These are phyloP conservation scores for Asparagopsis taxiformis DNA, from an alignment of 31 red algal genomes.

Conservation along the genomic window DNA sequence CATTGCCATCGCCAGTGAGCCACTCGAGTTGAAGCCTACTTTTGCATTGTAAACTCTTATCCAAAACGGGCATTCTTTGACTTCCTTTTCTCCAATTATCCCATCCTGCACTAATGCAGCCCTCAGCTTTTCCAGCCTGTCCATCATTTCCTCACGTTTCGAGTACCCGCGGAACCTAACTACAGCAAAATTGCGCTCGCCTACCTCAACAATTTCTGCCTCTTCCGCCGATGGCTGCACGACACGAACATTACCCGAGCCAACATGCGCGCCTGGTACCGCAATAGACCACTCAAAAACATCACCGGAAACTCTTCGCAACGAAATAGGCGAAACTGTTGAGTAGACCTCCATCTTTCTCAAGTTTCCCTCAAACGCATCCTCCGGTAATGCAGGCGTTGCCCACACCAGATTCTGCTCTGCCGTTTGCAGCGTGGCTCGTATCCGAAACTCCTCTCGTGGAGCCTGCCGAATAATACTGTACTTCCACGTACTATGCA, in stretches of 20 bases:
- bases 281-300: conserved; percentile 16
- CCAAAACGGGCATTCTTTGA: conserved; percentile 1
- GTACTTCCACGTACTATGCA: background rate
- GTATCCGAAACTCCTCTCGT: conserved; percentile 1
- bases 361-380: conserved; percentile 15
- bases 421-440: background rate
- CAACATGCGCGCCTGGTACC: conserved; percentile 15
- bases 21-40: conserved; percentile 19
- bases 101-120: conserved; percentile 10
- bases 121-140: conserved; percentile 1
- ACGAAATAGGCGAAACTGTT: conserved; percentile 6
- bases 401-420: conserved; percentile 6
- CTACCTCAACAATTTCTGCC: background rate
- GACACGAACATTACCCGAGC: background rate
- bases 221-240: background rate
- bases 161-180: conserved; percentile 7
- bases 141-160: background rate
- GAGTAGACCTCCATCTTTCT: conserved; percentile 16
- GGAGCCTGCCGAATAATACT: conserved; percentile 12
- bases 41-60: conserved; percentile 6
- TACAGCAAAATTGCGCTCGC: background rate
- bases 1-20: conserved; percentile 12
- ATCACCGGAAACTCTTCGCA: conserved; percentile 4
- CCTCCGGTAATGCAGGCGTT: background rate
- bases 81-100: background rate